Base-by-base conservation (phyloP, 139 green algal species). In the Helicosporidium sp. region DNA sequence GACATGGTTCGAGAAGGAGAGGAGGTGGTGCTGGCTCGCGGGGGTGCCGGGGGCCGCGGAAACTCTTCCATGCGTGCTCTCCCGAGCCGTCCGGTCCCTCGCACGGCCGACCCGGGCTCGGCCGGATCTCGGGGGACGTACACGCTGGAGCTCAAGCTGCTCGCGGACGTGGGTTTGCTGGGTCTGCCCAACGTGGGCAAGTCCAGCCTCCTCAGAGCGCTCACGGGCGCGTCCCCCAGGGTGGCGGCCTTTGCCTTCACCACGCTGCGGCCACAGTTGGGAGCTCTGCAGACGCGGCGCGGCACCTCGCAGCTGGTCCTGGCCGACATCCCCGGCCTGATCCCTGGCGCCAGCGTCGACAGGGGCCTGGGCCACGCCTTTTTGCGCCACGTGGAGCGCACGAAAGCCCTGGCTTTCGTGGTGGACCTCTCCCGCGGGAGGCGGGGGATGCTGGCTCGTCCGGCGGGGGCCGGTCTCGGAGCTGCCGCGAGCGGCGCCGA, bases 101-200 rank as follows among this genome's bases (percentile, higher is more conserved):
- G n/a, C n/a, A n/a, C n/a, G n/a, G n/a, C n/a, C n/a, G n/a, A n/a
- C n/a, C n/a, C n/a, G n/a, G n/a, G n/a, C n/a, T n/a, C n/a, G n/a
- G n/a, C n/a, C n/a, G n/a, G n/a, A n/a, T n/a, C n/a, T n/a, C n/a
- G n/a, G n/a, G n/a, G n/a, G n/a, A n/a, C n/a, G n/a, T n/a, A n/a
- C n/a, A n/a, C n/a, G 27, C 66, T 96, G 46, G 86, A 96, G 68
- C 70, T 96, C 24, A 54, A 59, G 17, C 35, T 62, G 19, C 76
- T 97, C 35, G 89, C 90, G 1, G 84, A 95, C 55, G 75, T 87
- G 19, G 83, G 80, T 93, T 73, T 97, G 40, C 83, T 97, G 41
- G 88, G 88, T 10, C 69, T 93, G 6, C 88, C 88, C 17, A 96
- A 96, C 59, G 60, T 69, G 46, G 79, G 79, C 26, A 89, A 89